Percentiles rank a stretch among this genome's conserved stretches.
Conservation (phyloP, 2,329 filamentous ascomycete genomes). For the Cordyceps cateniannulata region DNA sequence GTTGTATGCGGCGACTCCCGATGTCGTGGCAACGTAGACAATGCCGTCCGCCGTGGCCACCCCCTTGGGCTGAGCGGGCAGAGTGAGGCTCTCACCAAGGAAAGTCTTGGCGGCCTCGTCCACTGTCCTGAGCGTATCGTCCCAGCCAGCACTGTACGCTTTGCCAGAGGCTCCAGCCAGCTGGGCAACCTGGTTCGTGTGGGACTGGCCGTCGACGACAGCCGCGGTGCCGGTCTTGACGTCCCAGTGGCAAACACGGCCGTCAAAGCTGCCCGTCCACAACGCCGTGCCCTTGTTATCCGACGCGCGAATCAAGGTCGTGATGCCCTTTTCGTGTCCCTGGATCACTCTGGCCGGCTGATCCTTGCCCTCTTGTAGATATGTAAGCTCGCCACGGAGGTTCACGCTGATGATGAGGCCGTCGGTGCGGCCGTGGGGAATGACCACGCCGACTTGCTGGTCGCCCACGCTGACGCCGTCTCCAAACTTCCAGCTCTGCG, state of each 20-base stretch:
- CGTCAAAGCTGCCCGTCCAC: conserved; percentile 90
- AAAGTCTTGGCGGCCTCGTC: conserved; percentile 72
- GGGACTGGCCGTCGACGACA: conserved; percentile 69
- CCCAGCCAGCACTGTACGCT: conserved; percentile 88
- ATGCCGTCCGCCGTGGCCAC: conserved; percentile 48
- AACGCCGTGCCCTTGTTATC: conserved; percentile 57
- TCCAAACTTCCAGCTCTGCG: conserved; percentile 81
- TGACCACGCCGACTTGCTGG: conserved; percentile 93
- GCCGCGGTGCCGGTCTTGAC: conserved; percentile 60
- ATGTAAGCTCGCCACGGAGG: conserved; percentile 83
- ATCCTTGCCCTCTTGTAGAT: conserved; percentile 66
- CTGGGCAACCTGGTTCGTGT: conserved; percentile 79
- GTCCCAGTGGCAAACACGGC: conserved; percentile 81
- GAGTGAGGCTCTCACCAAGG: conserved; percentile 58
- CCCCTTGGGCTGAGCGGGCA: conserved; percentile 76
- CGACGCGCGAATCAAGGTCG: conserved; percentile 49
- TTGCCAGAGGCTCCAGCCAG: conserved; percentile 57
- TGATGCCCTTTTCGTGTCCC: conserved; percentile 89
- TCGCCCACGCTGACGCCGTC: conserved; percentile 69
- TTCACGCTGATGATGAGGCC: conserved; percentile 86
- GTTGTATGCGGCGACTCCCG: conserved; percentile 47
- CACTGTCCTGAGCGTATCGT: conserved; percentile 78
- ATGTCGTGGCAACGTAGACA: conserved; percentile 52
- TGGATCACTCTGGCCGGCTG: conserved; percentile 67
- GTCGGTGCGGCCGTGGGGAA: conserved; percentile 75